phyloP scores from a whole-genome alignment of 2,329 filamentous ascomycete species.

The Calonectria leucothoes region DNA sequence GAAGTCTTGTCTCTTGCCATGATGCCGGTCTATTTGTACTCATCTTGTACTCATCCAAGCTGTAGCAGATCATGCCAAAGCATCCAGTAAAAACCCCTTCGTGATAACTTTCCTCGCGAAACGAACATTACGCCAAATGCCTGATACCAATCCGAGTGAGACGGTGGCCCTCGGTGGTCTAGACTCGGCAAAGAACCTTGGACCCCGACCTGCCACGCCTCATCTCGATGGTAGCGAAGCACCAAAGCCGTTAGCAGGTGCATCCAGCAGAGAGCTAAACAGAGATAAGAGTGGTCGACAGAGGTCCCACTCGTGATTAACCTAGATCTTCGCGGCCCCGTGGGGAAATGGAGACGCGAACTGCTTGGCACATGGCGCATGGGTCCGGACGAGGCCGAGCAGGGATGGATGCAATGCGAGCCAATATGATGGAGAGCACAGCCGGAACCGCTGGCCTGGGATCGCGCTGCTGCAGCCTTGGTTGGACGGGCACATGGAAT shows the following conservation, averaged over 20 bases:
- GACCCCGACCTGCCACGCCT: not conserved
- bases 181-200: not conserved
- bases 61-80: too few species aligned
- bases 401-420: not conserved
- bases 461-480: not conserved
- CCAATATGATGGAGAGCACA: not conserved
- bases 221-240: not conserved
- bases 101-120: slow-evolving; percentile 14
- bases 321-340: slow-evolving; percentile 5
- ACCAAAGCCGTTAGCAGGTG: not conserved
- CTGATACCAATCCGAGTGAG: not conserved
- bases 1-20: not conserved
- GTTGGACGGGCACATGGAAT: not conserved
- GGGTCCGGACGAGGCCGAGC: not conserved
- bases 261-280: not conserved
- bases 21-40: not conserved
- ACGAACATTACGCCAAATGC: not conserved
- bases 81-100: not conserved
- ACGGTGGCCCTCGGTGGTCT: not conserved
- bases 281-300: slow-evolving; percentile 14
- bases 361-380: not conserved
- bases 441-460: not conserved
- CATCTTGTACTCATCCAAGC: not conserved
- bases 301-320: not conserved
- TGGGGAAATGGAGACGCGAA: slow-evolving; percentile 7